phyloP scores from a whole-genome alignment of 1,284 basidiomycete genomes.

The Puccinia hordei region DNA sequence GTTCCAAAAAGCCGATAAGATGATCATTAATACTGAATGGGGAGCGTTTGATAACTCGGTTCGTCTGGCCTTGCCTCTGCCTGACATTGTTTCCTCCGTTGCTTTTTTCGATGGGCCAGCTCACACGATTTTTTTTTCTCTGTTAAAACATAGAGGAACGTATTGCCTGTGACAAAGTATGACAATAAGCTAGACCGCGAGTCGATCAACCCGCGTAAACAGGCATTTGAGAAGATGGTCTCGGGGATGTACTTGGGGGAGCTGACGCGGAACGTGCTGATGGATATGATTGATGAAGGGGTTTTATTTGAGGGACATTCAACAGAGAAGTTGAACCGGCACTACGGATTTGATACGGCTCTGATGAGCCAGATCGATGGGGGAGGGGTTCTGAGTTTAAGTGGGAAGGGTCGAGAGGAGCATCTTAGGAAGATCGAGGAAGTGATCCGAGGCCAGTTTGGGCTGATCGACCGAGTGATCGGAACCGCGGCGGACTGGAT shows the following conservation, averaged over 20 bases:
- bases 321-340: slow-evolving; percentile 73
- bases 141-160: slow-evolving; percentile 67
- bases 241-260: slow-evolving; percentile 98
- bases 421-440: slow-evolving; percentile 65
- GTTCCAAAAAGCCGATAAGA: slow-evolving; percentile 60
- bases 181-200: slow-evolving; percentile 90
- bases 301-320: slow-evolving; percentile 78
- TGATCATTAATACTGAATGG: slow-evolving; percentile 99
- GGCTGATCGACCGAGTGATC: neutral
- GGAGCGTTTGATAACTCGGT: slow-evolving; percentile 90
- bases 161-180: slow-evolving; percentile 84
- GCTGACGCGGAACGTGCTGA: slow-evolving; percentile 79
- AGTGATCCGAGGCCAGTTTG: slow-evolving; percentile 66
- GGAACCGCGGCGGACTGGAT: slow-evolving; percentile 65
- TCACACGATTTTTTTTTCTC: neutral
- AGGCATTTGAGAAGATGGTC: slow-evolving; percentile 97
- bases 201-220: slow-evolving; percentile 88
- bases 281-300: slow-evolving; percentile 77
- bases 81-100: neutral
- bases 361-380: slow-evolving; percentile 83
- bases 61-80: slow-evolving; percentile 55
- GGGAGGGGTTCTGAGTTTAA: slow-evolving; percentile 18
- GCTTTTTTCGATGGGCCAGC: neutral
- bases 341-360: slow-evolving; percentile 91
- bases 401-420: slow-evolving; percentile 51